phyloP scores from a whole-genome alignment of 2,329 filamentous ascomycete genomes.

The Capronia epimyces region DNA sequence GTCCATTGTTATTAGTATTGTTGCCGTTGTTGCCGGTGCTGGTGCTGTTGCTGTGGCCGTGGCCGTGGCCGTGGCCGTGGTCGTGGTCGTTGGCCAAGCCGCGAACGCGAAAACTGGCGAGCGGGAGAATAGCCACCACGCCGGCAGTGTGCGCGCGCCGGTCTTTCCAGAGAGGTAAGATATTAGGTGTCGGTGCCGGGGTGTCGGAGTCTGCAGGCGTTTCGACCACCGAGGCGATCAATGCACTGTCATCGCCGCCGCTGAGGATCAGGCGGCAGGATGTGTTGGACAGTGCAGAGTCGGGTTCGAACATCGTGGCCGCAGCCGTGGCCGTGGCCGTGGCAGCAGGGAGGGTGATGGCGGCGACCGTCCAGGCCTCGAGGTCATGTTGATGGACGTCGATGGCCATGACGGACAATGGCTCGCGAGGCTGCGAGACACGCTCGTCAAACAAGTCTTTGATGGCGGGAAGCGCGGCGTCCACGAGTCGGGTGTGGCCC shows the following conservation, averaged over 20 bases:
- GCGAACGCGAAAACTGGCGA: slow-evolving; percentile 38
- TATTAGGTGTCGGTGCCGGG: slow-evolving; percentile 10
- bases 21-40: too few relatives aligned
- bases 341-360: slow-evolving; percentile 40
- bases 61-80: background rate
- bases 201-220: slow-evolving; percentile 6
- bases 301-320: too few relatives aligned
- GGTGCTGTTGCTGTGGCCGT: background rate
- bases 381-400: slow-evolving; percentile 43
- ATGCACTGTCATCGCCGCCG: slow-evolving; percentile 69
- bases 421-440: background rate
- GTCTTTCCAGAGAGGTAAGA: slow-evolving; percentile 39
- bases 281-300: background rate
- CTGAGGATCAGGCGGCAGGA: slow-evolving; percentile 35
- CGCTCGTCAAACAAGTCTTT: slow-evolving; percentile 12
- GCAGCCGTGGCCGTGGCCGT: too few relatives aligned
- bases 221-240: slow-evolving; percentile 36
- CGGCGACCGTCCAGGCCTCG: slow-evolving; percentile 70
- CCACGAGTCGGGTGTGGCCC: slow-evolving; percentile 17
- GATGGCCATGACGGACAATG: slow-evolving; percentile 32
- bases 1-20: too few relatives aligned
- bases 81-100: background rate
- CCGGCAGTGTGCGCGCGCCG: slow-evolving; percentile 65
- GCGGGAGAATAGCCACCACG: slow-evolving; percentile 77
- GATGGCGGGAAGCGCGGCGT: slow-evolving; percentile 38